These are phyloP conservation scores for Arthrinium puccinioides DNA, from an alignment of 2,329 filamentous ascomycete genomes.

Conservation along the genomic window DNA sequence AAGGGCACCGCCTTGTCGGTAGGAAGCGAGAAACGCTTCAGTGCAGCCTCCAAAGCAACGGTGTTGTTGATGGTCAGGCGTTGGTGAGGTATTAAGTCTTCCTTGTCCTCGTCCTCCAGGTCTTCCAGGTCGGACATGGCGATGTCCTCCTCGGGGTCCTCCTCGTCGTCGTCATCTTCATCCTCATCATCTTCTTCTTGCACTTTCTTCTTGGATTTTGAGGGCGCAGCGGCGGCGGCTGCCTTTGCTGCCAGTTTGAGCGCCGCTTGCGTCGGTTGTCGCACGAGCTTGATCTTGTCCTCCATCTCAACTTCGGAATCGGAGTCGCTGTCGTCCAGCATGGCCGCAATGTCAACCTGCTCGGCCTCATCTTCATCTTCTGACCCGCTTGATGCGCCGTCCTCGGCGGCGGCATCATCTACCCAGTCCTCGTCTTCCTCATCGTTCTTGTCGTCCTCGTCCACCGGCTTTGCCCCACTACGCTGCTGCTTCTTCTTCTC, in stretches of 20 bases:
- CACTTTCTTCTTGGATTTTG: conserved; percentile 24
- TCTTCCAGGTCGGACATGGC: conserved; percentile 83
- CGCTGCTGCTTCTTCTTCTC: conserved; percentile 19
- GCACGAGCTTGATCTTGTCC: conserved; percentile 61
- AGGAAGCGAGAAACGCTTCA: conserved; percentile 71
- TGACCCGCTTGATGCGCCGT: too few species aligned
- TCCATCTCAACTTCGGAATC: conserved; percentile 75
- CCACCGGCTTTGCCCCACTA: conserved; percentile 11
- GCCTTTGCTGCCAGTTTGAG: conserved; percentile 32
- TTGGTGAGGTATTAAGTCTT: conserved; percentile 83
- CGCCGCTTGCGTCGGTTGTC: conserved; percentile 33
- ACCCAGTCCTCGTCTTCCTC: conserved; percentile 12
- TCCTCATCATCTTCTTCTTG: conserved; percentile 40
- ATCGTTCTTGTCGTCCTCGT: conserved; percentile 16
- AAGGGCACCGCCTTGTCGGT: conserved; percentile 65
- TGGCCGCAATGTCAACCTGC: conserved; percentile 38
- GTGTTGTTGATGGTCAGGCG: conserved; percentile 98
- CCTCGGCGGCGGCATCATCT: conserved; percentile 18
- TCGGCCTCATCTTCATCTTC: conserved; percentile 20
- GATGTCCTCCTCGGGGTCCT: conserved; percentile 79
- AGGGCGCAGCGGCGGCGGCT: too few species aligned
- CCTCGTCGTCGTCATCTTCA: conserved; percentile 54
- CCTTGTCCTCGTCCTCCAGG: conserved; percentile 68
- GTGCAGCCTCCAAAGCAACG: conserved; percentile 69
- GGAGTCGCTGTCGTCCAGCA: conserved; percentile 51